A percentile compares a stretch with the other conserved stretches of the same genome.
These are phyloP conservation scores for Geotrichum europaeum DNA, from an alignment of 1,139 yeast species.

Conservation along the genomic window DNA sequence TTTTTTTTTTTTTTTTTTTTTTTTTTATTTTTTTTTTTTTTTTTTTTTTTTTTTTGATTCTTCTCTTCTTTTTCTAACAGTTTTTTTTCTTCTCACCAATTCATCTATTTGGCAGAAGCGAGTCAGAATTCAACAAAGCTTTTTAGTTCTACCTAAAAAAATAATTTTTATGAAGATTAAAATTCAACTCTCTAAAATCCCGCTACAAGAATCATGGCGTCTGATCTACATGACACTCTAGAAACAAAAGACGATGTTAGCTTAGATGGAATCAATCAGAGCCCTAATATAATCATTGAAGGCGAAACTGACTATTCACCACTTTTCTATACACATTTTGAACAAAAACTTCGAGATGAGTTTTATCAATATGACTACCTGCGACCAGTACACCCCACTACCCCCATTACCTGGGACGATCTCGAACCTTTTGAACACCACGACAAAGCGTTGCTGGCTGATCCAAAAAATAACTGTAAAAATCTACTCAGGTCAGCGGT, in stretches of 20 bases:
- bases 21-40: no score
- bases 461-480: constrained; percentile 33
- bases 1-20: no score
- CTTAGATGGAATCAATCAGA: neutral
- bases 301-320: neutral
- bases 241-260: neutral
- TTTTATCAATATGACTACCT: constrained; percentile 29
- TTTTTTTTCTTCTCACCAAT: neutral
- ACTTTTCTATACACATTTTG: neutral
- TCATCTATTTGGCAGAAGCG: no score
- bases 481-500: constrained; percentile 45
- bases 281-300: neutral
- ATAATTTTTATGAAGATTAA: no score
- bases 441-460: constrained; percentile 19
- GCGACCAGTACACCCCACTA: constrained; percentile 31
- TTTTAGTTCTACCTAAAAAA: no score
- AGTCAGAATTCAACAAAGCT: no score
- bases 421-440: constrained; percentile 21
- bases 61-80: neutral
- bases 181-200: no score
- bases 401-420: constrained; percentile 23
- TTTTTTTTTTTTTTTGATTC: no score
- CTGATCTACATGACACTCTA: neutral
- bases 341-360: constrained; percentile 4
- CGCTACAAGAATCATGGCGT: neutral